Evolutionary conservation across 805 yeast genomes (phyloP).

Genomic region (Priceomyces fermenticarens): DNA sequence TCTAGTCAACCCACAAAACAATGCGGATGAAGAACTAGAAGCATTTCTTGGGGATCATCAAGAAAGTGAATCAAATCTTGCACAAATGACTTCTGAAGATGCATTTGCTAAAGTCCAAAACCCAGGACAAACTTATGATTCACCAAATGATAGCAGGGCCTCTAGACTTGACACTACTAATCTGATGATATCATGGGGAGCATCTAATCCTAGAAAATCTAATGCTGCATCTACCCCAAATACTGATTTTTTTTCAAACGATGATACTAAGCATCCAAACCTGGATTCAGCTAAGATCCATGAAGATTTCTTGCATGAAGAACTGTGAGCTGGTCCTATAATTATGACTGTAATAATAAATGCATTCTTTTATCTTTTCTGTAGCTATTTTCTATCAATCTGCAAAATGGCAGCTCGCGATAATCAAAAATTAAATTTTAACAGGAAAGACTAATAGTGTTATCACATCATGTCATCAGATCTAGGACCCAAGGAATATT

Average conservation of each 20-base stretch:
- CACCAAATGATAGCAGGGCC: constrained; percentile 35
- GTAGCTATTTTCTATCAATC: too few species aligned
- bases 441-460: too few species aligned
- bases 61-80: background rate
- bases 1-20: constrained; percentile 18
- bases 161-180: constrained; percentile 34
- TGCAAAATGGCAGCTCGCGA: too few species aligned
- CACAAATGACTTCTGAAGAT: background rate
- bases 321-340: too few species aligned
- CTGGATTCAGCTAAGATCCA: background rate
- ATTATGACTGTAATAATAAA: too few species aligned
- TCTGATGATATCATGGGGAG: constrained; percentile 25
- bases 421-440: too few species aligned
- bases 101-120: background rate
- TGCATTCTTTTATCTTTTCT: too few species aligned
- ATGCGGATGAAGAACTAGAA: constrained; percentile 12
- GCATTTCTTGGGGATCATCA: constrained; percentile 13
- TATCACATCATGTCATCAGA: background rate
- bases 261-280: constrained; percentile 9
- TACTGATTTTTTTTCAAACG: constrained; percentile 22
- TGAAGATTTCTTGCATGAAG: background rate
- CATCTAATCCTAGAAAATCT: constrained; percentile 7
- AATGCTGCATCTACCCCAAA: constrained; percentile 24
- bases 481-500: constrained; percentile 13
- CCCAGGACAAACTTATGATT: constrained; percentile 3